Conservation (phyloP, 345 rosid genomes). For the Hibiscus syriacus region DNA sequence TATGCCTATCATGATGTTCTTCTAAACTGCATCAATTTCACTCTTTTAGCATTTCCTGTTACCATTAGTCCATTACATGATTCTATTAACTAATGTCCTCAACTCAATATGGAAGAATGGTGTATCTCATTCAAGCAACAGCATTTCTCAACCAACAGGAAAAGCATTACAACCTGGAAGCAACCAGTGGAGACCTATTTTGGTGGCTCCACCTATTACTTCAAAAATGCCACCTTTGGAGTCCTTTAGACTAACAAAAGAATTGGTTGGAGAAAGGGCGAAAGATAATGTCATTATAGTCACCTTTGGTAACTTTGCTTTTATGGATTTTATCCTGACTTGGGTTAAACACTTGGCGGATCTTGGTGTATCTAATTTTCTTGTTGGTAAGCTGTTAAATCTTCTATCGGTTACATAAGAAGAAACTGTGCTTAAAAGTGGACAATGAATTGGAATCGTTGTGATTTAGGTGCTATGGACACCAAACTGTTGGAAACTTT, state of each 20-base stretch:
- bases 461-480: conserved; percentile 83
- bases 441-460: conserved; percentile 2
- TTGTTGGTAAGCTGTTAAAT: conserved; percentile 59
- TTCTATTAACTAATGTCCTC: conserved; percentile 12
- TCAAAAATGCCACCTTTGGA: conserved; percentile 83
- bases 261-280: conserved; percentile 60
- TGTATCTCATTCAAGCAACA: conserved; percentile 11
- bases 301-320: conserved; percentile 91
- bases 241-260: conserved; percentile 60
- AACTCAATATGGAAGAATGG: conserved; percentile 28
- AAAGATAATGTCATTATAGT: conserved; percentile 69
- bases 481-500: conserved; percentile 79
- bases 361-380: conserved; percentile 70
- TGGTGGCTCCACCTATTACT: conserved; percentile 60
- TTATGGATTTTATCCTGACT: conserved; percentile 91
- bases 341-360: conserved; percentile 93
- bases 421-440: conserved; percentile 4
- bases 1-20: not conserved
- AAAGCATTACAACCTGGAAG: conserved; percentile 24
- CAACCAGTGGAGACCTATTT: conserved; percentile 35
- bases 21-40: not conserved
- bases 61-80: not conserved
- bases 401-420: not conserved
- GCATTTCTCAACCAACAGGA: conserved; percentile 29
- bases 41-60: not conserved